Percentiles rank a stretch among this genome's conserved stretches.
phyloP scores from a whole-genome alignment of 805 yeast genomes.

The Wickerhamiella dianesei region DNA sequence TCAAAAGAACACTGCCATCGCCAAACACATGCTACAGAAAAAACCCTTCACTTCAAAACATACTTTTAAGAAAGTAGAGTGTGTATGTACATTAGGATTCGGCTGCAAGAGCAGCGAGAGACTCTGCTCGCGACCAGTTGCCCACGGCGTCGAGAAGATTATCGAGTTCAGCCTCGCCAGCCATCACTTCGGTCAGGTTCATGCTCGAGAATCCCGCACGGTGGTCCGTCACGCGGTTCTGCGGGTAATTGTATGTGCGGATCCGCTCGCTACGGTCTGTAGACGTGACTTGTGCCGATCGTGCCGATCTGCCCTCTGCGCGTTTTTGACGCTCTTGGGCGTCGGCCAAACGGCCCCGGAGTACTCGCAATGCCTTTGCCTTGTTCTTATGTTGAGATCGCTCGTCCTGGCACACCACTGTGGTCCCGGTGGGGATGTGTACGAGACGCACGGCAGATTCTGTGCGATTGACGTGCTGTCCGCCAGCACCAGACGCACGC shows the following conservation, averaged over 20 bases:
- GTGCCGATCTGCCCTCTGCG: slow-evolving; percentile 47
- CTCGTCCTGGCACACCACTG: slow-evolving; percentile 85
- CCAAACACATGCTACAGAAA: no score
- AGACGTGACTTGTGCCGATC: slow-evolving; percentile 74
- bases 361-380: slow-evolving; percentile 75
- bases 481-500: slow-evolving; percentile 96
- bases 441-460: slow-evolving; percentile 92
- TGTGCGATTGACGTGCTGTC: slow-evolving; percentile 95
- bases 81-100: no score
- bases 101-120: slow-evolving; percentile 28
- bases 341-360: slow-evolving; percentile 77
- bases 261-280: slow-evolving; percentile 89
- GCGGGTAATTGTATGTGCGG: slow-evolving; percentile 85
- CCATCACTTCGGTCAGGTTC: slow-evolving; percentile 55
- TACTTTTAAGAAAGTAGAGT: no score
- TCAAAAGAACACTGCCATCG: no score
- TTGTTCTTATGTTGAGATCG: slow-evolving; percentile 89
- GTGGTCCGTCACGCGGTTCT: slow-evolving; percentile 88
- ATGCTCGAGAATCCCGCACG: slow-evolving; percentile 71
- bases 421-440: slow-evolving; percentile 82
- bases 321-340: slow-evolving; percentile 52
- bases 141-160: slow-evolving; percentile 42
- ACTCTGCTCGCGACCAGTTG: slow-evolving; percentile 32
- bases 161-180: slow-evolving; percentile 38
- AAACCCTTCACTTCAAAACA: no score